A percentile compares a stretch with the other conserved stretches of the same genome.
phyloP scores from a whole-genome alignment of 2,329 filamentous ascomycete species.

The Arthroderma sp. region DNA sequence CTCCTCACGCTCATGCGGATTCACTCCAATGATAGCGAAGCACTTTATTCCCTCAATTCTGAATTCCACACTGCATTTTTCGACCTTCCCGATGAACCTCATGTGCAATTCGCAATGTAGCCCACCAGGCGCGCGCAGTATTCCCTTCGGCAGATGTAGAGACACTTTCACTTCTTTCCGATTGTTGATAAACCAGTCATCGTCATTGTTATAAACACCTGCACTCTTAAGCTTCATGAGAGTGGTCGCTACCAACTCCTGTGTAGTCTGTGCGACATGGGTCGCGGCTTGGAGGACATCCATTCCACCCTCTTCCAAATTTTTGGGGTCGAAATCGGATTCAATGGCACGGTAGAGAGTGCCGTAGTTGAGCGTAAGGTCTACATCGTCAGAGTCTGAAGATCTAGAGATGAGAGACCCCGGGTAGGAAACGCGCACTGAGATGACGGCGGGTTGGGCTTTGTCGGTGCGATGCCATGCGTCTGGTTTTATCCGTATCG shows the following conservation, averaged over 20 bases:
- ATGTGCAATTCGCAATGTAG: slow-evolving; percentile 23
- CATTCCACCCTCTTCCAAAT: too few relatives aligned
- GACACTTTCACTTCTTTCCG: slow-evolving; percentile 24
- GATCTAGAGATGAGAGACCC: slow-evolving; percentile 25
- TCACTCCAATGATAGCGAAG: slow-evolving; percentile 39
- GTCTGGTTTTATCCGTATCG: slow-evolving; percentile 30
- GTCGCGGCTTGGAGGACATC: too few relatives aligned
- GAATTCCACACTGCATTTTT: slow-evolving; percentile 25
- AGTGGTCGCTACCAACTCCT: too few relatives aligned
- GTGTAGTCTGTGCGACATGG: too few relatives aligned
- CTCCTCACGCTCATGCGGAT: slow-evolving; percentile 38
- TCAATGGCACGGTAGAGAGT: slow-evolving; percentile 33
- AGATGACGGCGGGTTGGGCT: slow-evolving; percentile 32
- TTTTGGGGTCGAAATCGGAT: neutral
- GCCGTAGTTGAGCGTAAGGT: slow-evolving; percentile 35
- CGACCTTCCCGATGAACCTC: slow-evolving; percentile 16
- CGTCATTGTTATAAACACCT: neutral
- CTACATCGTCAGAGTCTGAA: slow-evolving; percentile 32
- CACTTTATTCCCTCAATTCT: slow-evolving; percentile 31
- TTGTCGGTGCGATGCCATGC: slow-evolving; percentile 34
- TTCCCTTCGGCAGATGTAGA: slow-evolving; percentile 31
- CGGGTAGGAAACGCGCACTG: slow-evolving; percentile 31
- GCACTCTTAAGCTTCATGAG: slow-evolving; percentile 3
- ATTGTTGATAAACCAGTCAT: neutral
- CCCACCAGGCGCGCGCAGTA: slow-evolving; percentile 31